Conservation (phyloP, 805 yeast species). For the Debaryomyces maramus region DNA sequence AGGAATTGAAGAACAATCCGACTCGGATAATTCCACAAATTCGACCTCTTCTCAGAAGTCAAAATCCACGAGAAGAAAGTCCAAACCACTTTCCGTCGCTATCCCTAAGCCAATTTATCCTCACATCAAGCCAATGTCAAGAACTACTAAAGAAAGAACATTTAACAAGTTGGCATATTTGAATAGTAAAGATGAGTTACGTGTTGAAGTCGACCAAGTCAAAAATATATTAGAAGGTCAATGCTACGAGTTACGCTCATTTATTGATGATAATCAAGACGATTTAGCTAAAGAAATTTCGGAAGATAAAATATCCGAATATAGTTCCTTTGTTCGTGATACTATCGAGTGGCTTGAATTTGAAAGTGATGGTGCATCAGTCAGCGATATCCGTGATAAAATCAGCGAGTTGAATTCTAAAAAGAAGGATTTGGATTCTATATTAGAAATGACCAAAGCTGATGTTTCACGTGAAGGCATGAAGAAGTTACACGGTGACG, state of each 20-base stretch:
- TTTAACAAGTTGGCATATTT: constrained; percentile 50
- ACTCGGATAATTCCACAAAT: constrained; percentile 14
- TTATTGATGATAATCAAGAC: constrained; percentile 54
- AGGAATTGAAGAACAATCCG: constrained; percentile 5
- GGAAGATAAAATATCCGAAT: constrained; percentile 22
- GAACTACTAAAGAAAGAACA: constrained; percentile 45
- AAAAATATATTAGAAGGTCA: constrained; percentile 70
- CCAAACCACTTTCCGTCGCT: constrained; percentile 23
- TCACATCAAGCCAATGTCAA: constrained; percentile 30
- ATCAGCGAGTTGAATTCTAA: constrained; percentile 18
- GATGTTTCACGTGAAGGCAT: constrained; percentile 51
- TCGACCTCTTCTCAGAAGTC: constrained; percentile 18
- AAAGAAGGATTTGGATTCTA: constrained; percentile 28
- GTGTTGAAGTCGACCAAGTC: constrained; percentile 54
- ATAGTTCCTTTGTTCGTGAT: constrained; percentile 39
- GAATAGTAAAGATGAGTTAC: constrained; percentile 55
- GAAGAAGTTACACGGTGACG: constrained; percentile 41
- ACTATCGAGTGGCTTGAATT: constrained; percentile 77
- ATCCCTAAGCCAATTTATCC: constrained; percentile 51
- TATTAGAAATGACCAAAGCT: constrained; percentile 41
- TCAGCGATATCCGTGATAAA: constrained; percentile 27
- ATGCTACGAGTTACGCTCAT: constrained; percentile 67
- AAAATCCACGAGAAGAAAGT: constrained; percentile 13
- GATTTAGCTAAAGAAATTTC: constrained; percentile 39
- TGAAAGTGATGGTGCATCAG: constrained; percentile 55